Evolutionary conservation across 2,329 filamentous ascomycete genomes (phyloP), one percentile per base, ranked within the genome.

Genomic region (Fusarium torulosum): DNA sequence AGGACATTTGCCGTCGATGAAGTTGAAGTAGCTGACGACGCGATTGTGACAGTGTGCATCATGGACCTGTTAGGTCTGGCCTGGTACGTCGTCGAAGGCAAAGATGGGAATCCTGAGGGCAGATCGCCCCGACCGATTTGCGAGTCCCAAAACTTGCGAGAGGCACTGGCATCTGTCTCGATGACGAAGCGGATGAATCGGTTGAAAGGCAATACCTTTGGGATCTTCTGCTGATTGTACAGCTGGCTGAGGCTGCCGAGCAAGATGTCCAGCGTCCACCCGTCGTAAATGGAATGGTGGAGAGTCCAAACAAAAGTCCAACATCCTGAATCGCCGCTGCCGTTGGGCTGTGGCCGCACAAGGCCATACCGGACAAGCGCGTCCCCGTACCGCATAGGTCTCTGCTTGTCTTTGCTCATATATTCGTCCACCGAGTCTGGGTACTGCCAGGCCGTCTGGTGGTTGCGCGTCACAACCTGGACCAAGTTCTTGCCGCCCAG

Each of bases 161-260:
- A 52, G 38, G 49, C 49, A 43, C 38, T 52, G 49, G 49, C 49
- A 52, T 52, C 49, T 52, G 49, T 52, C 38, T 52, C 49, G 49
- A 27, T 52, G 38, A 52, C 49, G 49, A 52, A 52, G 38, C 49
- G 38, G 27, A 52, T 52, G 49, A 52, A 52, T 42, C 27, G 19
- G 38, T 52, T 52, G 49, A 52, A 52, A 52, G 49, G 49, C 49
- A 52, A 52, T 42, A 8, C 49, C 27, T 52, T 52, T 52, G 49
- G 49, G 38, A 52, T 52, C 49, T 52, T 52, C 27, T 52, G 49
- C 49, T 52, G 38, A 42, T 43, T 52, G 37, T 52, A 52, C 27
- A 52, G 37, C 38, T 52, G 49, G 49, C 38, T 52, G 49, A 52
- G 49, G 38, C 49, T 52, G 49, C 38, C 49, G 49, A 52, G 49